Base-by-base conservation (phyloP, 495 filamentous ascomycete genomes). In the Sphaerosporella brunnea region DNA sequence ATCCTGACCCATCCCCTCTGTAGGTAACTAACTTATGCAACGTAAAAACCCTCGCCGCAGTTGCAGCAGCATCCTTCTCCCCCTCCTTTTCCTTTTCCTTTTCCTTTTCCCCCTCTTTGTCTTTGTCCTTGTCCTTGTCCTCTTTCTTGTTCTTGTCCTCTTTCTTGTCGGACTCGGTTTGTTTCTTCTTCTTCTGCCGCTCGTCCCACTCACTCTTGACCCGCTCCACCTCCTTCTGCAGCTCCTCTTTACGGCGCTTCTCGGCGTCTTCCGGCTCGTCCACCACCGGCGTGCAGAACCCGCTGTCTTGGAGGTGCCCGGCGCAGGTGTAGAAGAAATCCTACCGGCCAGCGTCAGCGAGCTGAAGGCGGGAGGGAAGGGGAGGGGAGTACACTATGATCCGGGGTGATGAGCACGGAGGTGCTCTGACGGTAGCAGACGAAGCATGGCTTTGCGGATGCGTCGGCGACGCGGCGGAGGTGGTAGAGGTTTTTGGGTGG, bases 321-420 rank as follows among this genome's bases (percentile, higher is more conserved):
- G 77, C 72, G 57, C 90, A 97, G 24, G 88, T 72, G 60, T 92
- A 93, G 64, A 97, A 96, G 68, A 82, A 93, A 62, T 97, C 90
- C 83, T 92, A 60, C 16, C 35, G 4, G 7, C 20, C 16, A 25
- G 7, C 4, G 3, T 5, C n/a, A 20, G 36, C 35, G 35, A 24
- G n/a, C 8, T 23, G 21, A 2, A 35, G 7, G 2, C 10, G 25
- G 7, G 20, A 20, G 25, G 3, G 32, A 10, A 23, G 32, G 36
- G 11, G 11, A 19, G 24, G 13, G 46, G 53, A 65, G 47, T 64
- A 86, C 85, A 74, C 88, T 93, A 62, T 82, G 88, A 56, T 93
- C 84, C 0, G 83, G 72, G 1, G 85, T 94, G 51, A 94, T 80
- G 49, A 97, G 68, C 20, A 96, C 90, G 56, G 76, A 85, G 5